Base-by-base conservation (phyloP, 805 yeast genomes). In the Lipomyces spencermartinsiae region DNA sequence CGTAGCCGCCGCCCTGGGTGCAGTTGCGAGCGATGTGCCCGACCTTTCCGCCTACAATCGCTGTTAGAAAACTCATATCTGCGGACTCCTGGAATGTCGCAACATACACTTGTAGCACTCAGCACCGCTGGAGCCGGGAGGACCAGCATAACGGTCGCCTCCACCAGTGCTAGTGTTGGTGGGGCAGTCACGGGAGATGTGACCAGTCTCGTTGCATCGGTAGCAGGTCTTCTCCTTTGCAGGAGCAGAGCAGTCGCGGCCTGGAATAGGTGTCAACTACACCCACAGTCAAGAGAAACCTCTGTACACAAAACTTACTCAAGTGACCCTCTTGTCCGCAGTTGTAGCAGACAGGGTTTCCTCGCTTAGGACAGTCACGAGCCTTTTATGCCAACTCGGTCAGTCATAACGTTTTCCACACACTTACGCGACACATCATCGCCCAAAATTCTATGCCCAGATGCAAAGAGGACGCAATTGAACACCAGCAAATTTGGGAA, bases 1-100 rank as follows among this genome's bases (percentile, higher is more conserved):
- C 63, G 73, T 64, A 58, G 55, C 53, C 68, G 59, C 81, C 75
- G 82, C 83, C 77, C 74, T 83, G 82, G 71, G 85, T 80, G 81
- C 97, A 92, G 74, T 89, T 93, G 80, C 88, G 91, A 67, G 97
- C 90, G 77, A 92, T 87, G 83, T 93, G 98, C 66, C 97, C 97
- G 71, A 86, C 83, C 82, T 90, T 89, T 75, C 97, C 97, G 49
- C 49, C 49, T 43, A n/a, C 22, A n/a, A 82, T 5, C 63, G 49
- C 10, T 16, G 4, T 43, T 58, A 39, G 56, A 14, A 12, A 57
- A 6, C 86, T 84, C 77, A 25, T 33, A 34, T 58, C 35, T 14
- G 22, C 31, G 16, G n/a, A 33, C 16, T 35, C 25, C 14, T 0
- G 1, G 29, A n/a, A 33, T 7, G n/a, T 6, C 4, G 16, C 25